Conservation (phyloP, 2,329 filamentous ascomycete species). For the Colletotrichum plurivorum region DNA sequence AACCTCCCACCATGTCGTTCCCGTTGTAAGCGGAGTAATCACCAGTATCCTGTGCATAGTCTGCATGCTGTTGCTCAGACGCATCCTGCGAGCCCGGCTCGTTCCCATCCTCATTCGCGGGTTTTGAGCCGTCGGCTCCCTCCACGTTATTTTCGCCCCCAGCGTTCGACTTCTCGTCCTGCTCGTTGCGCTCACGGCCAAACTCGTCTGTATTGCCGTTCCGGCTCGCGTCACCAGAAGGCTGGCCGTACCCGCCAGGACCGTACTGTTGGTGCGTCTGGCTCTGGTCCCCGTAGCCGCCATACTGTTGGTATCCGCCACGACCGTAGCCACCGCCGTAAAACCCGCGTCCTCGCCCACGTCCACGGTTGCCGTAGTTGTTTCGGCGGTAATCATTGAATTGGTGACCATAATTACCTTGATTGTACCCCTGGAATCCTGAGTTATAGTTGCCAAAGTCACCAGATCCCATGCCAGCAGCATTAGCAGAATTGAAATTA, state of each 20-base stretch:
- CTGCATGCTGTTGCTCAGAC: slow-evolving; percentile 47
- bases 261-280: slow-evolving; percentile 41
- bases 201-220: slow-evolving; percentile 56
- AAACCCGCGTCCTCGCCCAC: slow-evolving; percentile 76
- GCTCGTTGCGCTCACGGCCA: slow-evolving; percentile 48
- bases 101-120: slow-evolving; percentile 42
- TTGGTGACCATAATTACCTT: slow-evolving; percentile 86
- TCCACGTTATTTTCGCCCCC: slow-evolving; percentile 26
- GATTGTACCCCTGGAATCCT: slow-evolving; percentile 83
- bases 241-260: slow-evolving; percentile 39
- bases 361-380: slow-evolving; percentile 76
- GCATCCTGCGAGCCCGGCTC: slow-evolving; percentile 44
- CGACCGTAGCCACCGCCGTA: slow-evolving; percentile 68
- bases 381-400: slow-evolving; percentile 83
- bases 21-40: slow-evolving; percentile 46
- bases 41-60: slow-evolving; percentile 45
- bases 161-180: slow-evolving; percentile 28
- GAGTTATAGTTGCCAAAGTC: slow-evolving; percentile 85
- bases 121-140: slow-evolving; percentile 26
- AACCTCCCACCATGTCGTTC: slow-evolving; percentile 45
- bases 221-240: slow-evolving; percentile 42
- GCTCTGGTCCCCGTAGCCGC: slow-evolving; percentile 54
- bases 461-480: slow-evolving; percentile 84
- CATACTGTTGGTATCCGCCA: slow-evolving; percentile 66
- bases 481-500: slow-evolving; percentile 91